Base-by-base conservation (phyloP, 2,329 filamentous ascomycete genomes). In the Fusarium sp. region DNA sequence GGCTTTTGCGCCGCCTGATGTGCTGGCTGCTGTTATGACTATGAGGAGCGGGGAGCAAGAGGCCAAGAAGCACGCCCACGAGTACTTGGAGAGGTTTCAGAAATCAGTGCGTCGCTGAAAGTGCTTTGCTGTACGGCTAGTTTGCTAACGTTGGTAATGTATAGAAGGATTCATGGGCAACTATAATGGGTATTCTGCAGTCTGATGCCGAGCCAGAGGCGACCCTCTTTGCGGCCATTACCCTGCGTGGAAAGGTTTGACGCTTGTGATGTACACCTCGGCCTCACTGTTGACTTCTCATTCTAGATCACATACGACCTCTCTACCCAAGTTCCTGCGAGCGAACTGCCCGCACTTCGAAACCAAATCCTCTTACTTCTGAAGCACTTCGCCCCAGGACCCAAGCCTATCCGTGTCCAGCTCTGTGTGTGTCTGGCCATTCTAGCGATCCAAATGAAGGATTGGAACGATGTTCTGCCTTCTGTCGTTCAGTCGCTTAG, bases 281-380 rank as follows among this genome's bases (percentile, higher is more conserved):
- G 26, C 26, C 54, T 20, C 28, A 7, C 54, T 44, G 24, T 50
- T 69, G 65, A 68, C 48, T 35, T 20, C 18, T n/a, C 26, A 44
- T n/a, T 58, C 18, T 73, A 99, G 96, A 98, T 99, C 77, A 95
- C 95, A 75, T 99, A 97, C 83, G 96, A 99, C 84, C 90, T 98
- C 60, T 89, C 84, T 59, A 89, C 95, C 72, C 95, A 98, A 85
- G 89, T 99, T 57, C 91, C 95, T 18, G 86, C 91, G 70, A 89
- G 90, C 77, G 91, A 95, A 71, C 87, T 97, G 51, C 86, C 91
- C 41, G 90, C 91, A 62, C 89, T 99, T 65, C 92, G 96, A 84
- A 91, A 93, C 81, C 95, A 97, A 72, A 88, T 98, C 50, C 87
- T 99, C 65, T 86, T 91, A 65, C 90, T 97, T 58, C 88, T 99